Evolutionary conservation across 1,284 basidiomycete species (phyloP).

Genomic region (Meripilus lineatus): DNA sequence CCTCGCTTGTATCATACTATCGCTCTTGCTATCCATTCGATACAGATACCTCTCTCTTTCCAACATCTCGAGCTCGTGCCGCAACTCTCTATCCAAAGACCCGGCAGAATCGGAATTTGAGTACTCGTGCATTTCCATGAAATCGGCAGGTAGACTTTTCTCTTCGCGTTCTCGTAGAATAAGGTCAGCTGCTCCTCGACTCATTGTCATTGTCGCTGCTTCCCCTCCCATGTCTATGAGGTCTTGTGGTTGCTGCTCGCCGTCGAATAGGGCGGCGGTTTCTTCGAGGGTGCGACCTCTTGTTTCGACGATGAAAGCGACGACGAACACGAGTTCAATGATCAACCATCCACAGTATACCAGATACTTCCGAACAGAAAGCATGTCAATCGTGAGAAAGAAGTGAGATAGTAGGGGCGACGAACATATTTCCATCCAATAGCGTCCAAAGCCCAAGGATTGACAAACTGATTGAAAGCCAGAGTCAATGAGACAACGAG

Average conservation of each 20-base stretch:
- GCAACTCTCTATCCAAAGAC: not conserved
- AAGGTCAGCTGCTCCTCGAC: conserved; percentile 9
- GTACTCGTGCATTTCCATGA: conserved; percentile 18
- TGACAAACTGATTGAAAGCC: conserved; percentile 71
- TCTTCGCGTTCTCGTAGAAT: conserved; percentile 8
- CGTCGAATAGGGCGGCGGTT: conserved; percentile 61
- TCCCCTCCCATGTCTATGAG: conserved; percentile 44
- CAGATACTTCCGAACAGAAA: conserved; percentile 35
- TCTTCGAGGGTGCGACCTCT: conserved; percentile 61
- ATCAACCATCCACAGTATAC: conserved; percentile 59
- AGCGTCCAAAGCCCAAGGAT: conserved; percentile 63
- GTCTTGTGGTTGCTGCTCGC: conserved; percentile 41
- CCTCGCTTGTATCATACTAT: too few species aligned
- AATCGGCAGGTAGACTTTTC: conserved; percentile 3
- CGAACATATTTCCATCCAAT: conserved; percentile 63
- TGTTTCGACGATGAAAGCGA: conserved; percentile 58
- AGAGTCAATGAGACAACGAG: conserved; percentile 50
- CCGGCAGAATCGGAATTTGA: conserved; percentile 1
- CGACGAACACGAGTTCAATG: conserved; percentile 52
- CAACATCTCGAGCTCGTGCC: not conserved
- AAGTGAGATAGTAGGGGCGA: conserved; percentile 7
- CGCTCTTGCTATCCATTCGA: not conserved
- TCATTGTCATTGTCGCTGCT: conserved; percentile 41
- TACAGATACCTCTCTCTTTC: not conserved
- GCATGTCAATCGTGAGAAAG: conserved; percentile 6